Conservation (phyloP, 345 rosid species). For the Salix brachista region DNA sequence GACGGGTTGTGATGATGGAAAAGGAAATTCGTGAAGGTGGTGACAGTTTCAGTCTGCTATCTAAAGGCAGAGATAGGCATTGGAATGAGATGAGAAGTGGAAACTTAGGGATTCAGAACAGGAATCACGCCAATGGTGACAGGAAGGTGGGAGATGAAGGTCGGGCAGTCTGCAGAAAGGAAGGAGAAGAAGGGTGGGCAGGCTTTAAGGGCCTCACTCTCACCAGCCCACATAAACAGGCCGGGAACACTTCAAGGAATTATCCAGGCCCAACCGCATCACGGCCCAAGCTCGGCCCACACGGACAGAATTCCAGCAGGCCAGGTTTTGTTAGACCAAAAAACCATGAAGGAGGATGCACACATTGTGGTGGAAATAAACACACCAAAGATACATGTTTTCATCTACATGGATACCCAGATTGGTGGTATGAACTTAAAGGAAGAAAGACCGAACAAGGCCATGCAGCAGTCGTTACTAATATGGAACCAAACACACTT, state of each 20-base stretch:
- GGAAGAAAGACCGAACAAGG: too few relatives aligned
- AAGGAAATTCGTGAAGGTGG: too few relatives aligned
- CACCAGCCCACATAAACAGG: rapidly evolving
- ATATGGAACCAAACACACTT: too few relatives aligned
- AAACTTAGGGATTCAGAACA: rapidly evolving
- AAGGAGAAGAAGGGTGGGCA: too few relatives aligned
- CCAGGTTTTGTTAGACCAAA: rapidly evolving
- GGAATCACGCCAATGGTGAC: too few relatives aligned
- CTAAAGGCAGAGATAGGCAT: too few relatives aligned
- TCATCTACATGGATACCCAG: rapidly evolving
- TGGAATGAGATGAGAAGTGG: rapidly evolving
- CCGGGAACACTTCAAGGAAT: too few relatives aligned
- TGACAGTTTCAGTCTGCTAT: rapidly evolving
- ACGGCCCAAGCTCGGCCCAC: rapidly evolving
- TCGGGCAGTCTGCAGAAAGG: too few relatives aligned
- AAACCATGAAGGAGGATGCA: rapidly evolving
- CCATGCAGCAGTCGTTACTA: rapidly evolving
- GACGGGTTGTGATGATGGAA: rapidly evolving
- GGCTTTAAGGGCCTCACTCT: too few relatives aligned
- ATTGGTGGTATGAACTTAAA: too few relatives aligned
- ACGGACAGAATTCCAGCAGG: rapidly evolving
- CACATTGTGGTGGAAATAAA: background rate
- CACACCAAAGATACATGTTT: background rate
- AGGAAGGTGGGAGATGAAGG: too few relatives aligned
- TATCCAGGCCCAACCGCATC: rapidly evolving